Percentiles rank a stretch among this genome's conserved stretches.
phyloP scores from a whole-genome alignment of 352 stramenopile species.

The Phytophthora palmivora region DNA sequence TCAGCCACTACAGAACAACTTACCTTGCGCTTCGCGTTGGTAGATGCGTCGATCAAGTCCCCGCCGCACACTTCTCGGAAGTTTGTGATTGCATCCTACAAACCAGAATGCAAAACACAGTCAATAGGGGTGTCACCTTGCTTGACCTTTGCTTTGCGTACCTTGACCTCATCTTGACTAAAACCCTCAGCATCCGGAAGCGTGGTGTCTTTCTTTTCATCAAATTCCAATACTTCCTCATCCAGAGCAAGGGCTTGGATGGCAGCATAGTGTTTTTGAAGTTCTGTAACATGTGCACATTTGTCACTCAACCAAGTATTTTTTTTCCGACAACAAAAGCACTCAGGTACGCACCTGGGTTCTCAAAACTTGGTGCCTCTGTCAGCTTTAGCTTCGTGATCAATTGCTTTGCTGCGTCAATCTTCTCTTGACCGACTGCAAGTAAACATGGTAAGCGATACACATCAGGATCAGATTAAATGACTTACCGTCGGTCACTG shows the following conservation, averaged over 20 bases:
- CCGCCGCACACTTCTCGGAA: conserved; percentile 62
- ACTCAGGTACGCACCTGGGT: conserved; percentile 54
- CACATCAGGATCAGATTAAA: background rate
- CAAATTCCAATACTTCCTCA: conserved; percentile 78
- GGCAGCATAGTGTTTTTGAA: conserved; percentile 87
- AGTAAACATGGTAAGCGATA: conserved; percentile 16
- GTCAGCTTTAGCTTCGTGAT: conserved; percentile 77
- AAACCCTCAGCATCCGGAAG: conserved; percentile 80
- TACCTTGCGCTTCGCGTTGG: conserved; percentile 62
- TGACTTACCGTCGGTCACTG: conserved; percentile 43
- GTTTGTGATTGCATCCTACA: conserved; percentile 50
- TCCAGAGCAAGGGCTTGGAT: conserved; percentile 80
- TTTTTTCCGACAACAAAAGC: background rate
- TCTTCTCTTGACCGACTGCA: conserved; percentile 57
- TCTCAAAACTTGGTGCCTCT: conserved; percentile 83
- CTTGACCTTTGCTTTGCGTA: conserved; percentile 11
- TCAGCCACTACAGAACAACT: background rate
- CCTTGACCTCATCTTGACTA: conserved; percentile 68
- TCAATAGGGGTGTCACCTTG: background rate
- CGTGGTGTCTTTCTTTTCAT: conserved; percentile 80
- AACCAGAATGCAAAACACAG: background rate
- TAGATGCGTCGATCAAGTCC: conserved; percentile 55
- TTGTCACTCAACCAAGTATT: conserved; percentile 2
- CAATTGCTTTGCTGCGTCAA: conserved; percentile 68
- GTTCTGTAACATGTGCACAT: conserved; percentile 42